Evolutionary conservation across 1,284 basidiomycete genomes (phyloP).

Genomic region (Athelia psychrophila): DNA sequence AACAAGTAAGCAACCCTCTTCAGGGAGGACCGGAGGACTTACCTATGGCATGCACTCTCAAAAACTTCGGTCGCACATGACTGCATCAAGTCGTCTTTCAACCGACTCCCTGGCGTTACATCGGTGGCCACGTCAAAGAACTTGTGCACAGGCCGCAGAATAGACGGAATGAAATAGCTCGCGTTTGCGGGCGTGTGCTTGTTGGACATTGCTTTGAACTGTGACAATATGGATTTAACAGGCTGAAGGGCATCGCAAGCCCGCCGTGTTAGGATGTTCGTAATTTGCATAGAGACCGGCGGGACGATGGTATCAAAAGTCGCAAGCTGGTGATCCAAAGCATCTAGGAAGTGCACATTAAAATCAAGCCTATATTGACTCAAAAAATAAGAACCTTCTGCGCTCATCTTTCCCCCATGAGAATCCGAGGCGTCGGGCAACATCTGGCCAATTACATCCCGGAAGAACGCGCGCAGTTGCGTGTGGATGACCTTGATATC

Average conservation of each 20-base stretch:
- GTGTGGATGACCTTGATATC: conserved; percentile 60
- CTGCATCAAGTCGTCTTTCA: conserved; percentile 54
- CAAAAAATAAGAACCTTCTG: conserved; percentile 45
- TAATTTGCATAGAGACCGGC: conserved; percentile 60
- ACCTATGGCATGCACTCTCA: conserved; percentile 73
- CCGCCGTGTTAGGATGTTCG: conserved; percentile 72
- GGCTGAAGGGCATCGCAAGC: conserved; percentile 85
- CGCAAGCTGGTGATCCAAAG: conserved; percentile 51
- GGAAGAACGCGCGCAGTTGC: conserved; percentile 56
- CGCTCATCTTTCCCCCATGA: conserved; percentile 33
- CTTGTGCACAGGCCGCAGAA: conserved; percentile 78
- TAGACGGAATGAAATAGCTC: conserved; percentile 80
- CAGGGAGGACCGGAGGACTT: conserved; percentile 7
- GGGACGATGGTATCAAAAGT: conserved; percentile 46
- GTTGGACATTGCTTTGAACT: conserved; percentile 80
- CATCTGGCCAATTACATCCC: conserved; percentile 61
- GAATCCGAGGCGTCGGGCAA: conserved; percentile 40
- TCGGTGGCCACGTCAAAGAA: conserved; percentile 65
- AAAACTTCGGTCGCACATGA: conserved; percentile 67
- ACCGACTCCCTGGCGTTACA: conserved; percentile 48
- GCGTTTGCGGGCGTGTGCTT: conserved; percentile 70
- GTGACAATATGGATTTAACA: conserved; percentile 85
- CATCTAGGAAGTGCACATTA: conserved; percentile 40
- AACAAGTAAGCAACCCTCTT: conserved; percentile 4
- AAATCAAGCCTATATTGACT: not conserved